These are phyloP conservation scores for Tolypocladium tropicale DNA, from an alignment of 2,329 filamentous ascomycete genomes.

Conservation along the genomic window DNA sequence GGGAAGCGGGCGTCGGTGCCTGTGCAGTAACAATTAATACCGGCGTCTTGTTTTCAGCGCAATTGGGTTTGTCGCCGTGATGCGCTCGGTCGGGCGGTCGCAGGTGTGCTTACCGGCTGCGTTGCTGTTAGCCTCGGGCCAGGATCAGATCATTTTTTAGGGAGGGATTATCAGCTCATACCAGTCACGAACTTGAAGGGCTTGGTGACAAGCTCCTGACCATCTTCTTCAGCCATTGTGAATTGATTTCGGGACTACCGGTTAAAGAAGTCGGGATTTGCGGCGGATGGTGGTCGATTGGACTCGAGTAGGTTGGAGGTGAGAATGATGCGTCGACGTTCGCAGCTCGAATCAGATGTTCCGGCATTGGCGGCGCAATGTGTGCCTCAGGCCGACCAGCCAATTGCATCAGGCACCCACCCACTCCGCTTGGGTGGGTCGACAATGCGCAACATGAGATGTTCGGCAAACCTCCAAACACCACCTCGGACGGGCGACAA, in stretches of 20 bases:
- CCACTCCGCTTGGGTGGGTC: slow-evolving; percentile 18
- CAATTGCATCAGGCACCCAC: slow-evolving; percentile 25
- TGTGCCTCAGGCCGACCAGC: slow-evolving; percentile 29
- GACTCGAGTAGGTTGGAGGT: slow-evolving; percentile 1
- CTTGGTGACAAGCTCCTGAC: slow-evolving; percentile 75
- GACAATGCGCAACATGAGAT: slow-evolving; percentile 21
- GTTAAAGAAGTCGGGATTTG: slow-evolving; percentile 8
- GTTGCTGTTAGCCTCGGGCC: slow-evolving; percentile 30
- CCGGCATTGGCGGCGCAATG: slow-evolving; percentile 18
- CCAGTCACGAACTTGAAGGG: slow-evolving; percentile 99
- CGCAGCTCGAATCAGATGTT: slow-evolving; percentile 31
- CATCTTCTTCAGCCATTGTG: slow-evolving; percentile 85
- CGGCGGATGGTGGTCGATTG: slow-evolving; percentile 15
- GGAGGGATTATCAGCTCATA: slow-evolving; percentile 44
- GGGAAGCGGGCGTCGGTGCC: slow-evolving; percentile 99
- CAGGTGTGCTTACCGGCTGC: slow-evolving; percentile 32
- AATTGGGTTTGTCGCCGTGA: slow-evolving; percentile 17
- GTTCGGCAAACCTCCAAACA: slow-evolving; percentile 21
- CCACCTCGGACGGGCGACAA: slow-evolving; percentile 16
- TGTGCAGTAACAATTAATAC: slow-evolving; percentile 25
- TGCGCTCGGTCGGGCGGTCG: slow-evolving; percentile 5
- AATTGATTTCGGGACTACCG: slow-evolving; percentile 16
- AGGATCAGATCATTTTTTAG: slow-evolving; percentile 24
- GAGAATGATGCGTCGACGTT: slow-evolving; percentile 21
- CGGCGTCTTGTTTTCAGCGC: background rate